These are phyloP conservation scores for Penicillium hordei DNA, from an alignment of 2,329 filamentous ascomycete species.

Conservation along the genomic window DNA sequence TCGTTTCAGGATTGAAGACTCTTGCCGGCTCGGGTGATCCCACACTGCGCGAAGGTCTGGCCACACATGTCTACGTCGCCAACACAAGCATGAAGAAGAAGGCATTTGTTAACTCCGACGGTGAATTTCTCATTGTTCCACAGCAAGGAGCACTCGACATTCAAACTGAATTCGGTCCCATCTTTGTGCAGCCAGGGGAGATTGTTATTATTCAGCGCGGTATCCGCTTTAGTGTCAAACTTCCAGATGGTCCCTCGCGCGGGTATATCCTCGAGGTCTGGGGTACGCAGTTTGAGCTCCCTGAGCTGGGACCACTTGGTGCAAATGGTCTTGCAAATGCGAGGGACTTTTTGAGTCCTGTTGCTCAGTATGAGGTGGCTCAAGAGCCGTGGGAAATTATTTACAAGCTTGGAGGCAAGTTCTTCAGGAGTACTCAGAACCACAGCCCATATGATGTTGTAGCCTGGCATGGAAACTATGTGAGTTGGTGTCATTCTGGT, in stretches of 20 bases:
- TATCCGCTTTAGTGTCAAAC: slow-evolving; percentile 61
- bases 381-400: slow-evolving; percentile 59
- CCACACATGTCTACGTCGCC: slow-evolving; percentile 57
- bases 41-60: slow-evolving; percentile 56
- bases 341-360: slow-evolving; percentile 64
- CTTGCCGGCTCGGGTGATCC: slow-evolving; percentile 59
- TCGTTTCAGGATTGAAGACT: slow-evolving; percentile 55
- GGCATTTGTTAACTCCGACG: slow-evolving; percentile 63
- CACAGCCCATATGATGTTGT: slow-evolving; percentile 71
- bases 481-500: slow-evolving; percentile 10
- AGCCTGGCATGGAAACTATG: slow-evolving; percentile 69
- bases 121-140: slow-evolving; percentile 64
- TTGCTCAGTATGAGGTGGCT: slow-evolving; percentile 58
- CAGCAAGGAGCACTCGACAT: slow-evolving; percentile 66
- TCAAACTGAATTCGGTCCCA: slow-evolving; percentile 65
- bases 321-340: slow-evolving; percentile 65
- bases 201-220: slow-evolving; percentile 66
- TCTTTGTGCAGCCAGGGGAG: slow-evolving; percentile 67
- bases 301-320: slow-evolving; percentile 66
- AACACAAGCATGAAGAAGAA: slow-evolving; percentile 57
- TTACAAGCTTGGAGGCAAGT: slow-evolving; percentile 61
- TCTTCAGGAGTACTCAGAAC: slow-evolving; percentile 60
- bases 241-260: slow-evolving; percentile 60
- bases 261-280: slow-evolving; percentile 69
- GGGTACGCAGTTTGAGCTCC: slow-evolving; percentile 63